Conservation (phyloP, 2,329 filamentous ascomycete species). For the Paramyrothecium sp. region DNA sequence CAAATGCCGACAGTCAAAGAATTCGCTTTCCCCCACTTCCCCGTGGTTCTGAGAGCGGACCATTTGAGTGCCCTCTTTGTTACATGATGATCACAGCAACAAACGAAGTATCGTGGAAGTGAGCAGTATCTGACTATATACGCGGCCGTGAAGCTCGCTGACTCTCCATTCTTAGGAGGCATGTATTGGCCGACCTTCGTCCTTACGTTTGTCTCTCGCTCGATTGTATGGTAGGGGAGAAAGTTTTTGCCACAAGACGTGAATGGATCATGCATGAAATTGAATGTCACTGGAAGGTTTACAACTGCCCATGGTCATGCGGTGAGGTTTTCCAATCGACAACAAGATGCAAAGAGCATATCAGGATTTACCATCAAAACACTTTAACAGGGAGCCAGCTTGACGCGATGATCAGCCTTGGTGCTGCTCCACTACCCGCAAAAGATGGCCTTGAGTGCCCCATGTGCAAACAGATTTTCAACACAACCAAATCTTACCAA, state of each 20-base stretch:
- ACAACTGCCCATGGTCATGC: conserved; percentile 18
- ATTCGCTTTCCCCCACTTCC: conserved; percentile 20
- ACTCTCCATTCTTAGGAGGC: conserved; percentile 22
- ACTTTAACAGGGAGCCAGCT: too few relatives aligned
- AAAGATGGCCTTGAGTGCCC: conserved; percentile 9
- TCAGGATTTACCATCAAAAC: conserved; percentile 4
- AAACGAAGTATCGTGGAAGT: conserved; percentile 27
- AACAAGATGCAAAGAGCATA: background rate
- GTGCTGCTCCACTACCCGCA: conserved; percentile 1
- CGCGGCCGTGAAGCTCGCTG: background rate
- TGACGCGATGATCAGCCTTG: background rate
- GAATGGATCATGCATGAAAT: conserved; percentile 21
- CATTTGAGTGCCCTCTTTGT: conserved; percentile 39
- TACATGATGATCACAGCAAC: conserved; percentile 29
- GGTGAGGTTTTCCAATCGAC: background rate
- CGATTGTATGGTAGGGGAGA: conserved; percentile 18
- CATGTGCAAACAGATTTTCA: conserved; percentile 10
- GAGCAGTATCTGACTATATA: conserved; percentile 1
- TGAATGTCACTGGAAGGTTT: conserved; percentile 20
- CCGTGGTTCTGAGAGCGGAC: conserved; percentile 13
- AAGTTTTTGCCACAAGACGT: conserved; percentile 14
- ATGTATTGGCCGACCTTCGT: conserved; percentile 34
- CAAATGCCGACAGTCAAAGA: conserved; percentile 9
- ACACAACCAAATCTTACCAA: conserved; percentile 14
- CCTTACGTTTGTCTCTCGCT: conserved; percentile 33